A percentile compares a stretch with the other conserved stretches of the same genome.
Conservation (phyloP, 768 basidiomycete genomes). For the Boletellus ananiceps region DNA sequence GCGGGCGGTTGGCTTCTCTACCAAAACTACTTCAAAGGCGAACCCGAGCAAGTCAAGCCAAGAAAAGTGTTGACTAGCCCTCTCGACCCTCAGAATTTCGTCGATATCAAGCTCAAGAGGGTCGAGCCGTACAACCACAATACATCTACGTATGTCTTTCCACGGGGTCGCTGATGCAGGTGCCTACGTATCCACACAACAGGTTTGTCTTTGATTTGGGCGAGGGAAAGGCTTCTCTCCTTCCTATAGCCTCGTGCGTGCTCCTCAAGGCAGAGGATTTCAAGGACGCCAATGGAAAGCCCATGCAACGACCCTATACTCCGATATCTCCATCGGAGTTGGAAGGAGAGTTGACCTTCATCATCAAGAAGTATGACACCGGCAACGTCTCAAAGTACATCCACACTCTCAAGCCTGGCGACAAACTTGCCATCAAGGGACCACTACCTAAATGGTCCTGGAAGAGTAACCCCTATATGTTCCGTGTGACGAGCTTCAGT, state of each 20-base stretch:
- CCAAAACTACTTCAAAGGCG: constrained; percentile 42
- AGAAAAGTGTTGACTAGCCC: constrained; percentile 51
- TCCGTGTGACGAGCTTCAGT: not conserved
- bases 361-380: constrained; percentile 82
- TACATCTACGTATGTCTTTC: constrained; percentile 57
- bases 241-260: constrained; percentile 77
- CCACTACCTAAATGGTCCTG: constrained; percentile 86
- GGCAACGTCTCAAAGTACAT: constrained; percentile 87
- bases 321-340: constrained; percentile 76
- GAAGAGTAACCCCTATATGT: constrained; percentile 48
- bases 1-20: constrained; percentile 43
- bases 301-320: constrained; percentile 89
- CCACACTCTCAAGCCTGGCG: constrained; percentile 74
- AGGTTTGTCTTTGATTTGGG: constrained; percentile 83
- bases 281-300: constrained; percentile 76
- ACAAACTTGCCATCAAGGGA: constrained; percentile 83
- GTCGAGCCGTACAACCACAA: constrained; percentile 92
- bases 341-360: constrained; percentile 70
- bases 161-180: not conserved
- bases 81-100: constrained; percentile 69
- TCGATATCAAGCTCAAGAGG: constrained; percentile 79
- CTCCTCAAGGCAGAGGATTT: constrained; percentile 71
- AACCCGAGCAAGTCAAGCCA: constrained; percentile 36
- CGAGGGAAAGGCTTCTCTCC: constrained; percentile 68
- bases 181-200: constrained; percentile 1